phyloP scores from a whole-genome alignment of 768 basidiomycete genomes.

The Mycena belliarum region DNA sequence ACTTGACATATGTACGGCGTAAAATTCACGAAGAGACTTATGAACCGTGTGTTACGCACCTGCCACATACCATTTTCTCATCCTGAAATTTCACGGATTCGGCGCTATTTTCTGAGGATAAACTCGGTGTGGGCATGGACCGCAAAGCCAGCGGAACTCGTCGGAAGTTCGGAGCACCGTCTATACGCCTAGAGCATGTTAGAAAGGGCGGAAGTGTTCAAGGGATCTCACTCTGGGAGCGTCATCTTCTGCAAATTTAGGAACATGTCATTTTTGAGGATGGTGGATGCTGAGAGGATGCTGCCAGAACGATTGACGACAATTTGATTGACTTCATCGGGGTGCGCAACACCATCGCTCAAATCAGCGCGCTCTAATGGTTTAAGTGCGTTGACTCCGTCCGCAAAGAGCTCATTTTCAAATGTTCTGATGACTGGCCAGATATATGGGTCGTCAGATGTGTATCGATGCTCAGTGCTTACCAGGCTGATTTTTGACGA shows the following conservation, averaged over 20 bases:
- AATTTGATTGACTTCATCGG: slow-evolving; percentile 88
- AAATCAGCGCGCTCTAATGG: slow-evolving; percentile 76
- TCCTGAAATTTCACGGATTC: slow-evolving; percentile 40
- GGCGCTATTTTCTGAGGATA: slow-evolving; percentile 31
- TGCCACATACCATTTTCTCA: slow-evolving; percentile 75
- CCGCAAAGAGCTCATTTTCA: slow-evolving; percentile 81
- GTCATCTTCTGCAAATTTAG: slow-evolving; percentile 95
- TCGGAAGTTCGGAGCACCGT: slow-evolving; percentile 94
- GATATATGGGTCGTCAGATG: neutral
- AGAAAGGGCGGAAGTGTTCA: neutral
- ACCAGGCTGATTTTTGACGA: slow-evolving; percentile 86
- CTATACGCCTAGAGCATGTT: slow-evolving; percentile 64
- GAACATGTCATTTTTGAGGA: slow-evolving; percentile 95
- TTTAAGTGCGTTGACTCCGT: slow-evolving; percentile 77
- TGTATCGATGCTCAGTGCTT: slow-evolving; percentile 10
- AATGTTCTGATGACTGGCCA: slow-evolving; percentile 88
- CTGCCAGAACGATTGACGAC: slow-evolving; percentile 83
- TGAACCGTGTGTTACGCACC: slow-evolving; percentile 40
- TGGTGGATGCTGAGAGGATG: slow-evolving; percentile 88
- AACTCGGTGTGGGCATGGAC: slow-evolving; percentile 28
- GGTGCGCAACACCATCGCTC: slow-evolving; percentile 71
- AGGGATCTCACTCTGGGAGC: slow-evolving; percentile 74
- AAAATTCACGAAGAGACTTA: neutral
- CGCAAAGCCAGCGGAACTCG: slow-evolving; percentile 67
- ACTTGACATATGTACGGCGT: slow-evolving; percentile 44